Conservation (phyloP, 345 rosid species). For the Crucihimalaya himalaica region DNA sequence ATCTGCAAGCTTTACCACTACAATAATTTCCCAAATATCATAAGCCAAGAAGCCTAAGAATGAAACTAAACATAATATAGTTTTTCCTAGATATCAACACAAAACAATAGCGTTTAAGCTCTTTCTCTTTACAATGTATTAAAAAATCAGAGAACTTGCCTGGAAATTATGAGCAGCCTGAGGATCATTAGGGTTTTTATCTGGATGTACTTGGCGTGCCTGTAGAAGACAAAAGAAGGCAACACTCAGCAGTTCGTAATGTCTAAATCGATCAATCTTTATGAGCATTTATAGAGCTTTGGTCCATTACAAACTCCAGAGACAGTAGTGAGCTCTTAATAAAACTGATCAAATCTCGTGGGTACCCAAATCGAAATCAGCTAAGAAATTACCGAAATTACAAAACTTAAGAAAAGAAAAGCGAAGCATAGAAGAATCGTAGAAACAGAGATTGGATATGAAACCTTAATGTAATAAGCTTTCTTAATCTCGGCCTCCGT, state of each 20-base stretch:
- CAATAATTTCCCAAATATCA: background rate
- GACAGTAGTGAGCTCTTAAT: slow-evolving; percentile 1
- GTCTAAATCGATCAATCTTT: background rate
- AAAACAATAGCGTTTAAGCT: background rate
- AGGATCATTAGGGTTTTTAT: slow-evolving; percentile 95
- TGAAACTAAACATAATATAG: background rate
- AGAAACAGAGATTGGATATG: slow-evolving; percentile 13
- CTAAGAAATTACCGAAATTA: background rate
- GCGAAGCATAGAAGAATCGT: background rate
- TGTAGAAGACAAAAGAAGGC: slow-evolving; percentile 39
- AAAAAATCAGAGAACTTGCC: slow-evolving; percentile 44
- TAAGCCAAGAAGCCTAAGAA: slow-evolving; percentile 5
- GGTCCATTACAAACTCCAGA: background rate
- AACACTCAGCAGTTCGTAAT: slow-evolving; percentile 13
- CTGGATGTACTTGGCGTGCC: slow-evolving; percentile 99
- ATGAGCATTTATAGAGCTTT: background rate
- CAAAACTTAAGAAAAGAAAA: background rate
- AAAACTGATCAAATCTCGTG: background rate
- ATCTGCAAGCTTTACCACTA: slow-evolving; percentile 10
- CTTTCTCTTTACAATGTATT: background rate
- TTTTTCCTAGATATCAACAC: background rate
- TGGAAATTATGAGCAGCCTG: slow-evolving; percentile 93
- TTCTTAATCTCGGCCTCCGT: slow-evolving; percentile 93
- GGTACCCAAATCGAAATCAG: background rate
- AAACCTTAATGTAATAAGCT: slow-evolving; percentile 94